These are phyloP conservation scores for Marasmius fiardii DNA, from an alignment of 1,284 basidiomycete genomes.

Conservation along the genomic window DNA sequence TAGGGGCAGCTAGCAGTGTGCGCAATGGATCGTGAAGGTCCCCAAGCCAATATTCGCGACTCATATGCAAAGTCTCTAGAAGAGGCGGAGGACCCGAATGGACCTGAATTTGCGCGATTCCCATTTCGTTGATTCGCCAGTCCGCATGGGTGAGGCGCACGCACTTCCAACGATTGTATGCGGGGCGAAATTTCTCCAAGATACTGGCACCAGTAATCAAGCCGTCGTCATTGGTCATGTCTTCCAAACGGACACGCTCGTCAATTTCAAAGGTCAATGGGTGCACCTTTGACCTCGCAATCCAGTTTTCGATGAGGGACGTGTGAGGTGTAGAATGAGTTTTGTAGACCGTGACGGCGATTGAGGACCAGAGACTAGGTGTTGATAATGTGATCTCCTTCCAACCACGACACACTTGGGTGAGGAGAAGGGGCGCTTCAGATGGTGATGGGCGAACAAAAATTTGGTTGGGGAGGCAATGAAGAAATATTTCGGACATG, in stretches of 20 bases:
- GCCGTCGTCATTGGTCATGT: not conserved
- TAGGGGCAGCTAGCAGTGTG: constrained; percentile 22
- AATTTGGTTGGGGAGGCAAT: constrained; percentile 8
- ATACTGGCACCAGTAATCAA: not conserved
- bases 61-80: constrained; percentile 22
- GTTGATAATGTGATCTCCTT: constrained; percentile 8
- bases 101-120: constrained; percentile 15
- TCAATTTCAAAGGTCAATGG: constrained; percentile 11
- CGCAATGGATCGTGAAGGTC: constrained; percentile 17
- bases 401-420: constrained; percentile 11
- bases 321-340: constrained; percentile 6
- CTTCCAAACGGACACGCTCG: constrained; percentile 1
- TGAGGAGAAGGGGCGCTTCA: constrained; percentile 11
- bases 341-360: constrained; percentile 1
- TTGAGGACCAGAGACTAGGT: constrained; percentile 11
- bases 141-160: constrained; percentile 22
- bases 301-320: constrained; percentile 6
- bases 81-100: constrained; percentile 14
- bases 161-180: constrained; percentile 18
- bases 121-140: constrained; percentile 21
- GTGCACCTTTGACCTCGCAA: constrained; percentile 5
- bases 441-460: constrained; percentile 1
- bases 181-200: not conserved
- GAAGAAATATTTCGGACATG: constrained; percentile 11
- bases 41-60: constrained; percentile 21